Evolutionary conservation across 768 basidiomycete genomes (phyloP).

Genomic region (Naganishia randhawae): DNA sequence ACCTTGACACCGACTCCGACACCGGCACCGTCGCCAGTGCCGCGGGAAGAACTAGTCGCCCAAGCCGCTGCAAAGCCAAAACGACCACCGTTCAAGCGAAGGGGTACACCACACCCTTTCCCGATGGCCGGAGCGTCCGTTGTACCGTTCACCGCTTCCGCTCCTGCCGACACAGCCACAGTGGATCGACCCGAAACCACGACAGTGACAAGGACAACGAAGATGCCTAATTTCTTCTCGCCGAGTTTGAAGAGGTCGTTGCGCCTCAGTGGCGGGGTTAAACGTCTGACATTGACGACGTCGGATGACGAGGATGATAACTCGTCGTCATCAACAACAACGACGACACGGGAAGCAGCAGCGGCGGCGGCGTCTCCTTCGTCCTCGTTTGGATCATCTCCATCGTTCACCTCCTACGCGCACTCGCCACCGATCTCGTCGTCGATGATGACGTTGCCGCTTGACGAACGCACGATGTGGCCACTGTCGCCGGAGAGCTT

Average conservation of each 20-base stretch:
- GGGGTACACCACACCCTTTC: constrained; percentile 7
- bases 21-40: background rate
- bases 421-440: background rate
- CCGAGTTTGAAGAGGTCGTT: background rate
- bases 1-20: background rate
- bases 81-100: background rate
- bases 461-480: background rate
- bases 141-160: background rate
- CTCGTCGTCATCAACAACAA: background rate
- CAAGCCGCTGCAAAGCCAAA: background rate
- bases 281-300: no score
- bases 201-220: background rate
- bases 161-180: background rate
- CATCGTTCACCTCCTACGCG: constrained; percentile 12
- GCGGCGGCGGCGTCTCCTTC: background rate
- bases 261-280: no score
- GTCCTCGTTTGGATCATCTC: background rate
- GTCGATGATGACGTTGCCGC: background rate
- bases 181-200: background rate
- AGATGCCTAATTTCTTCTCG: constrained; percentile 11
- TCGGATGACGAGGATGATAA: no score
- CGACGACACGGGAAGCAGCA: background rate
- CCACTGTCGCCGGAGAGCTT: background rate
- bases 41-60: background rate
- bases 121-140: background rate